These are phyloP conservation scores for Galeopsis tetrahit DNA, from an alignment of 257 asterid genomes.

Conservation along the genomic window DNA sequence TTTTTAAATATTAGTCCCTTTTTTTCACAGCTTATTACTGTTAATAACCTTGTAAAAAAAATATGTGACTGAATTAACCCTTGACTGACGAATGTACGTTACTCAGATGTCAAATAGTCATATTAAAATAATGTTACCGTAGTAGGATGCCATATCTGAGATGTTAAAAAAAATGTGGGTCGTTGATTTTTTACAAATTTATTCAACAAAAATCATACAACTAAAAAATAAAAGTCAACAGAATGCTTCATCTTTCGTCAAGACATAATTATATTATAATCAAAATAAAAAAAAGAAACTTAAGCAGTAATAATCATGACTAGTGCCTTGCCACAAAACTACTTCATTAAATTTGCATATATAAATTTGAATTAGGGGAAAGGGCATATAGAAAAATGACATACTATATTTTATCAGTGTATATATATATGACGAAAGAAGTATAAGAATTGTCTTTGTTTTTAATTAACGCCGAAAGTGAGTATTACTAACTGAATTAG, in stretches of 20 bases:
- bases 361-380: conserved; percentile 30
- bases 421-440: too few species aligned
- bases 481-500: neutral
- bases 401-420: too few species aligned
- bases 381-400: conserved; percentile 28
- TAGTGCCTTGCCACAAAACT: conserved; percentile 28
- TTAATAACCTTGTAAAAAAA: neutral
- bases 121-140: neutral
- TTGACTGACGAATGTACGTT: neutral
- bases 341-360: conserved; percentile 19
- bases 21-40: neutral
- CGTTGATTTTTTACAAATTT: neutral
- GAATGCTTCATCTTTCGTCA: conserved; percentile 17
- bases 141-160: neutral
- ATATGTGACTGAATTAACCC: neutral
- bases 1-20: neutral
- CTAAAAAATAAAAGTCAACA: neutral
- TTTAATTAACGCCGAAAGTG: neutral
- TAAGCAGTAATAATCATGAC: conserved; percentile 34
- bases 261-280: conserved; percentile 1
- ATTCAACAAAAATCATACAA: neutral
- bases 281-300: conserved; percentile 14
- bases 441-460: neutral
- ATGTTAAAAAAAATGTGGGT: neutral
- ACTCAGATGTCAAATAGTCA: neutral